Evolutionary conservation across 176 grass and related monocot genomes (phyloP).

Genomic region (Carex parvula): DNA sequence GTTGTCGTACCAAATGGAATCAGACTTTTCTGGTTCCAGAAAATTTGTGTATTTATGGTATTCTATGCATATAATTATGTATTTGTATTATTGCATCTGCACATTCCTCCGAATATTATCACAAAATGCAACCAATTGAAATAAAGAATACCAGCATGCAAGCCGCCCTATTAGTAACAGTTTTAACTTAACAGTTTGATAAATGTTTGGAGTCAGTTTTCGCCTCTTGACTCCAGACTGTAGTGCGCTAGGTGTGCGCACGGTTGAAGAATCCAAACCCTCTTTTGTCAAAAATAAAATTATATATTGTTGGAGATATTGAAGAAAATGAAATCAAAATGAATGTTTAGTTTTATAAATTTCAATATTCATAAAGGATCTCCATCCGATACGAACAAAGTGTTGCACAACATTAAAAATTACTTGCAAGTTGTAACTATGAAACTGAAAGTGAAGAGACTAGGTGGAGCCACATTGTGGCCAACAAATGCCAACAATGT

Average conservation of each 20-base stretch:
- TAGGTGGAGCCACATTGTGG: no score
- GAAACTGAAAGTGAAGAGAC: neutral
- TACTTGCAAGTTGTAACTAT: neutral
- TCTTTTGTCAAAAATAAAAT: neutral
- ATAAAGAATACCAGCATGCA: neutral
- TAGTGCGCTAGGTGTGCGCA: neutral
- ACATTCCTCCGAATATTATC: neutral
- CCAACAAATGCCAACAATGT: no score
- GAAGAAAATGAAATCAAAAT: neutral
- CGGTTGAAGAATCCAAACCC: neutral
- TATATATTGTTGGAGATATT: neutral
- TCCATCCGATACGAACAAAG: no score
- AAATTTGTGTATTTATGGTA: neutral
- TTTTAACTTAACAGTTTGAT: no score
- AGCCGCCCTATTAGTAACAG: no score
- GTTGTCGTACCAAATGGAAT: neutral
- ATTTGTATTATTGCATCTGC: neutral
- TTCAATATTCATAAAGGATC: no score
- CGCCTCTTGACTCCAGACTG: neutral
- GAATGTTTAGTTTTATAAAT: no score
- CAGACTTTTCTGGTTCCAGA: neutral
- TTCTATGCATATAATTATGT: neutral
- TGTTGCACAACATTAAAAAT: neutral
- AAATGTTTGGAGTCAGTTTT: no score
- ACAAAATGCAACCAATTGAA: neutral